These are phyloP conservation scores for Grifola frondosa DNA, from an alignment of 1,284 basidiomycete genomes.

Conservation along the genomic window DNA sequence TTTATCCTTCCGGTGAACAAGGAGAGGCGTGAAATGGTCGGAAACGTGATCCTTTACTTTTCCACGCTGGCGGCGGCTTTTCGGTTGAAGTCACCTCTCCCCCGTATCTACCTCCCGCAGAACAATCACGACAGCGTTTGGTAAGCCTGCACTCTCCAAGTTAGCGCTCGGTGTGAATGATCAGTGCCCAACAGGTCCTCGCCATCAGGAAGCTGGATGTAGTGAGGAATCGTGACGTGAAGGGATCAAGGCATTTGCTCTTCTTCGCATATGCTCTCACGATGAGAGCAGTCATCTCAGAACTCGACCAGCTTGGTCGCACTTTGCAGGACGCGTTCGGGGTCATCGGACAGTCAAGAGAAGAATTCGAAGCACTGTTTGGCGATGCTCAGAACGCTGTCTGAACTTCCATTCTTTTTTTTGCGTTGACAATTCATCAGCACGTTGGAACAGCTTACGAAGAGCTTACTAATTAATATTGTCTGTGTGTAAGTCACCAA, in stretches of 20 bases:
- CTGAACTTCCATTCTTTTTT: too few species aligned
- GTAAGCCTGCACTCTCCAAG: slow-evolving; percentile 40
- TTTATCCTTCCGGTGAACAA: slow-evolving; percentile 89
- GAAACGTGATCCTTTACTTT: slow-evolving; percentile 92
- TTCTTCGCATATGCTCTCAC: slow-evolving; percentile 94
- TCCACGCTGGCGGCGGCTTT: slow-evolving; percentile 87
- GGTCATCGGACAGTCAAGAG: slow-evolving; percentile 66
- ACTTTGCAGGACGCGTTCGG: slow-evolving; percentile 87
- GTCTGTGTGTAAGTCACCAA: too few species aligned
- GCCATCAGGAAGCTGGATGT: slow-evolving; percentile 84
- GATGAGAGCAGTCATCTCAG: slow-evolving; percentile 89
- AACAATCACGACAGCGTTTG: slow-evolving; percentile 75
- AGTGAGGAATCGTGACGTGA: slow-evolving; percentile 73
- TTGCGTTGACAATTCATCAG: too few species aligned
- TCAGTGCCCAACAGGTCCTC: slow-evolving; percentile 50
- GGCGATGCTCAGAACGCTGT: slow-evolving; percentile 16
- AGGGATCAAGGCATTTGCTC: slow-evolving; percentile 79
- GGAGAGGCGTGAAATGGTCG: slow-evolving; percentile 88
- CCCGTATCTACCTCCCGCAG: slow-evolving; percentile 92
- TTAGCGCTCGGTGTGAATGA: neutral
- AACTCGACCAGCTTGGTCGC: slow-evolving; percentile 76
- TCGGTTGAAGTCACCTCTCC: slow-evolving; percentile 85
- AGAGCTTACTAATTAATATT: too few species aligned
- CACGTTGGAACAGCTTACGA: too few species aligned
- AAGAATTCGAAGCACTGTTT: slow-evolving; percentile 37